Evolutionary conservation across 139 green algal genomes (phyloP).

Genomic region (Chara braunii): DNA sequence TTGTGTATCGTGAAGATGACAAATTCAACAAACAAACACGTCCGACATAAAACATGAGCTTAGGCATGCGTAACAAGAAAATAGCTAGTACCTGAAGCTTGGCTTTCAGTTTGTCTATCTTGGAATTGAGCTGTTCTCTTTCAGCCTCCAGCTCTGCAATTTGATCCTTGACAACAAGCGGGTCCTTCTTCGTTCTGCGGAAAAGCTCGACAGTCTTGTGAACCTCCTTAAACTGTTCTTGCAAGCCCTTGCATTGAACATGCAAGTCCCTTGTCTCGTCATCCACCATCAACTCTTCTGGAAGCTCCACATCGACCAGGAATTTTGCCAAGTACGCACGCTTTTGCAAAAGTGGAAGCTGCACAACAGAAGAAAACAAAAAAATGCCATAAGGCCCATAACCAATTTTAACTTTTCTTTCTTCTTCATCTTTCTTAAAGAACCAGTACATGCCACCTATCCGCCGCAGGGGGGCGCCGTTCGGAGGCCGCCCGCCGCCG

Average conservation of each 20-base stretch:
- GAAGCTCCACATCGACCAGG: constrained; percentile 23
- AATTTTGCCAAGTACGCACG: constrained; percentile 22
- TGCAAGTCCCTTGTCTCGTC: background rate
- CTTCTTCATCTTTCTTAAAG: too few species aligned
- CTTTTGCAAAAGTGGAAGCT: constrained; percentile 10
- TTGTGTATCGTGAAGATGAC: too few species aligned
- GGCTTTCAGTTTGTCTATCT: too few species aligned
- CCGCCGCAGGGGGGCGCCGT: too few species aligned
- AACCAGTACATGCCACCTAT: too few species aligned
- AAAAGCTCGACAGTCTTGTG: constrained; percentile 14
- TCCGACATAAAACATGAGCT: too few species aligned
- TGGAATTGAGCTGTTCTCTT: constrained; percentile 14
- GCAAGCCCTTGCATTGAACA: constrained; percentile 8
- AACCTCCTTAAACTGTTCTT: constrained; percentile 23
- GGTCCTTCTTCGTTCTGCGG: constrained; percentile 2
- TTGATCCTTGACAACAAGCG: constrained; percentile 1
- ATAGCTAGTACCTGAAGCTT: too few species aligned
- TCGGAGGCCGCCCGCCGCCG: too few species aligned
- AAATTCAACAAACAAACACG: too few species aligned
- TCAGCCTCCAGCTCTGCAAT: background rate
- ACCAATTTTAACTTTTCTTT: too few species aligned
- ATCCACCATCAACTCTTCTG: constrained; percentile 23
- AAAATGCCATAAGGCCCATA: too few species aligned
- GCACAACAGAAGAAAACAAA: background rate
- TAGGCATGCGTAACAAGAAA: too few species aligned